Percentiles rank a stretch among this genome's conserved stretches.
These are phyloP conservation scores for Pleomassaria siparia DNA, from an alignment of 2,329 filamentous ascomycete species.

Conservation along the genomic window DNA sequence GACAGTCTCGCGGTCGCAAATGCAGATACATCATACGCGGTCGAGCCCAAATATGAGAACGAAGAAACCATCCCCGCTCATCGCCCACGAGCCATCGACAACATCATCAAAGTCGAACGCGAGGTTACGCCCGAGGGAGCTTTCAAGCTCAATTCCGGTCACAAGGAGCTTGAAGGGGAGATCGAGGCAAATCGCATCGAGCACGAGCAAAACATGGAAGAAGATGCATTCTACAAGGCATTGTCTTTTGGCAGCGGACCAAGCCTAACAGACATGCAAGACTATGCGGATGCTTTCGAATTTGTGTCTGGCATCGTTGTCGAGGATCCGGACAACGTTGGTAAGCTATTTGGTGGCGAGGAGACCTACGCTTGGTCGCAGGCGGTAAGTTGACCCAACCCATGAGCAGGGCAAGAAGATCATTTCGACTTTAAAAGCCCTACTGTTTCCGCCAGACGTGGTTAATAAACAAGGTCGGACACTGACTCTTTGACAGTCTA, in stretches of 20 bases:
- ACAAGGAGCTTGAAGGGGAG: background rate
- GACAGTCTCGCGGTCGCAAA: no score
- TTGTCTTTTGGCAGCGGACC: background rate
- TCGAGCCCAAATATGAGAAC: conserved; percentile 6
- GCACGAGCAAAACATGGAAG: conserved; percentile 1
- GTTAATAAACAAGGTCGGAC: no score
- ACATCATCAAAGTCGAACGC: background rate
- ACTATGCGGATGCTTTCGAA: conserved; percentile 2
- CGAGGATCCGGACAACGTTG: conserved; percentile 3
- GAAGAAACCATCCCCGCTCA: background rate
- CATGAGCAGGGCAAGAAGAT: background rate
- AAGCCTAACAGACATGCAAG: background rate
- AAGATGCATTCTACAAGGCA: background rate
- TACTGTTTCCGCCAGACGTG: no score
- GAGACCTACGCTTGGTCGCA: background rate
- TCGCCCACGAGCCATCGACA: conserved; percentile 1
- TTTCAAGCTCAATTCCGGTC: background rate
- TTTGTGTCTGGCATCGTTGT: conserved; percentile 1
- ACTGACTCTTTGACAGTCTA: background rate
- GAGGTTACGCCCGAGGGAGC: background rate
- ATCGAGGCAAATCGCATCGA: background rate
- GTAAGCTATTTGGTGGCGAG: background rate
- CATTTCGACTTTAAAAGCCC: background rate
- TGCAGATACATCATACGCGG: no score
- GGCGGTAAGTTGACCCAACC: background rate